Conservation (phyloP, 441 rosid genomes). For the Geranium incanum region DNA sequence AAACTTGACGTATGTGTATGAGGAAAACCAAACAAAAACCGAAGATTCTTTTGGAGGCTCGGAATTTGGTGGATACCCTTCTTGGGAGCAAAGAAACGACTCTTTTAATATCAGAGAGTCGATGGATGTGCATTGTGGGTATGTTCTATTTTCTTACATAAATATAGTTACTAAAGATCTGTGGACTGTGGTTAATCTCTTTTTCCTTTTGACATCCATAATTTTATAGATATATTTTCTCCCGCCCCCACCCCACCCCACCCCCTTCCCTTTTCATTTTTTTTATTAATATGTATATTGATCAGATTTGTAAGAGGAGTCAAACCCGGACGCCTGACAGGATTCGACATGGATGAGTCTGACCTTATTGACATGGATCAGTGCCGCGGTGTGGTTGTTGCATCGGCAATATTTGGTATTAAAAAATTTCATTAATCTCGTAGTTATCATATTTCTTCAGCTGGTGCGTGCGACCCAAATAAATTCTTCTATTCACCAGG, state of each 20-base stretch:
- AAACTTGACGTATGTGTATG: constrained; percentile 53
- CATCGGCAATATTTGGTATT: constrained; percentile 84
- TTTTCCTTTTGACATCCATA: constrained; percentile 1
- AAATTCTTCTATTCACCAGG: constrained; percentile 34
- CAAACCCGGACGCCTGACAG: constrained; percentile 65
- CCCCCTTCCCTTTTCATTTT: constrained; percentile 6
- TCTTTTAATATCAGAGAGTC: constrained; percentile 66
- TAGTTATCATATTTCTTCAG: constrained; percentile 13
- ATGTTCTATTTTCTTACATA: constrained; percentile 21
- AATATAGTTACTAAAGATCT: not conserved
- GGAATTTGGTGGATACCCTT: constrained; percentile 81
- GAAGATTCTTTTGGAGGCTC: constrained; percentile 70
- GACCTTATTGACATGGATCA: constrained; percentile 75
- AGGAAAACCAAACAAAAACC: constrained; percentile 43
- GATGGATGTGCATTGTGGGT: constrained; percentile 84
- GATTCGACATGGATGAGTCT: constrained; percentile 63
- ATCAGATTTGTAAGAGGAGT: constrained; percentile 72
- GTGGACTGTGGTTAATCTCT: not conserved
- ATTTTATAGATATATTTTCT: not conserved
- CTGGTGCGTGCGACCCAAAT: constrained; percentile 21
- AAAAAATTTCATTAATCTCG: constrained; percentile 11
- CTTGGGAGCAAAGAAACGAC: constrained; percentile 58
- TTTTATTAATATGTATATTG: constrained; percentile 11
- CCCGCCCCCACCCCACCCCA: not conserved
- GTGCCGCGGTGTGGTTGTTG: constrained; percentile 73